Conservation (phyloP, 345 rosid species). For the Arabidopsis arenosa region DNA sequence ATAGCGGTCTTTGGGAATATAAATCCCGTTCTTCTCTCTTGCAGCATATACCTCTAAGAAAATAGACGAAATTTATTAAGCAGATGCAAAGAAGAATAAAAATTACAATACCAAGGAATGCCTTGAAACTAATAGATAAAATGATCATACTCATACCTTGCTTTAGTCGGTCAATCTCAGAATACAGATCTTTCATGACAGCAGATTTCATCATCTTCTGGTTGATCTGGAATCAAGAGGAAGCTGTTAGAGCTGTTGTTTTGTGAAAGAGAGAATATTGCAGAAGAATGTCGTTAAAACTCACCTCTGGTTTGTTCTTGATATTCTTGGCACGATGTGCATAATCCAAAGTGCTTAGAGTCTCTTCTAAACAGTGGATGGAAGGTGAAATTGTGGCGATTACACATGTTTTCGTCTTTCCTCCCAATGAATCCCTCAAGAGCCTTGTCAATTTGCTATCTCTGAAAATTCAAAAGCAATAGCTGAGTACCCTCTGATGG, state of each 20-base stretch:
- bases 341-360: constrained; percentile 95
- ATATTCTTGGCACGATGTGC: constrained; percentile 99
- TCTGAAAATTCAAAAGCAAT: constrained; percentile 55
- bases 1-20: constrained; percentile 50
- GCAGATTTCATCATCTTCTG: constrained; percentile 99
- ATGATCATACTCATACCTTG: constrained; percentile 62
- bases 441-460: constrained; percentile 97
- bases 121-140: not conserved
- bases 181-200: constrained; percentile 93
- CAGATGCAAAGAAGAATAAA: not conserved
- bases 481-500: constrained; percentile 11
- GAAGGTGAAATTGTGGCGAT: constrained; percentile 98
- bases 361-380: constrained; percentile 92
- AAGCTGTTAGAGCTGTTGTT: constrained; percentile 13
- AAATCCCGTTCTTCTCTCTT: constrained; percentile 48
- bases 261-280: constrained; percentile 9
- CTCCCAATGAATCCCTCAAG: constrained; percentile 97
- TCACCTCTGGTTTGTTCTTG: constrained; percentile 97
- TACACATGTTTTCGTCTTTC: constrained; percentile 97
- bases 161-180: constrained; percentile 95
- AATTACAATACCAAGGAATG: not conserved
- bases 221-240: constrained; percentile 65
- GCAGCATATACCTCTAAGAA: constrained; percentile 50
- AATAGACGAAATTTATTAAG: not conserved
- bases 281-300: constrained; percentile 32